Conservation (phyloP, 2,329 filamentous ascomycete species). For the Botryotinia convoluta region DNA sequence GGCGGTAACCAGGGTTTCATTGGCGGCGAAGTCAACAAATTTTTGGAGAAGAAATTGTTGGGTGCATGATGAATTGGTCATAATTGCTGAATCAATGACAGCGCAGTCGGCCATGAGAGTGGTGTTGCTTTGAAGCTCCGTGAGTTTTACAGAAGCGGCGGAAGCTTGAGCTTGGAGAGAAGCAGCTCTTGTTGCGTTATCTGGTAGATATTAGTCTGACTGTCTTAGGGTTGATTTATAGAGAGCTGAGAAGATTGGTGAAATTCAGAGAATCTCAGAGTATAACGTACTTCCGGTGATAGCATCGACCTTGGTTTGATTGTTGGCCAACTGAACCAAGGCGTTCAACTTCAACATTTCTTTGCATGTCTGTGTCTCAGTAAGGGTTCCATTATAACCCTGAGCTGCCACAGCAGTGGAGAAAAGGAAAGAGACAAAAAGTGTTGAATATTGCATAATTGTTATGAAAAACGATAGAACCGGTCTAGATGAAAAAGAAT, state of each 20-base stretch:
- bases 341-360: conserved; percentile 37
- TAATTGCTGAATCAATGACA: conserved; percentile 35
- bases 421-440: conserved; percentile 31
- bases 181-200: conserved; percentile 41
- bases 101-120: conserved; percentile 41
- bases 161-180: conserved; percentile 42
- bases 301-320: conserved; percentile 40
- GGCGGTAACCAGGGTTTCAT: conserved; percentile 20
- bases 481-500: neutral
- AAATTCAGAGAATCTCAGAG: too few species aligned
- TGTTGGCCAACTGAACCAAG: conserved; percentile 39
- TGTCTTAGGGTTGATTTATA: neutral
- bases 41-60: conserved; percentile 24
- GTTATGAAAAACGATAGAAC: conserved; percentile 10
- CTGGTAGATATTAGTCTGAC: neutral
- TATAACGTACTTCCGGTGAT: conserved; percentile 31
- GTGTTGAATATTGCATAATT: conserved; percentile 28
- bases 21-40: conserved; percentile 26
- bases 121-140: conserved; percentile 39
- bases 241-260: neutral
- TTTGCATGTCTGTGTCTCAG: conserved; percentile 39
- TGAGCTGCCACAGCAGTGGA: conserved; percentile 35
- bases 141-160: conserved; percentile 35
- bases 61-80: conserved; percentile 22
- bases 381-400: conserved; percentile 35